A percentile compares a stretch with the other conserved stretches of the same genome.
phyloP scores from a whole-genome alignment of 345 rosid species.

The Dipteronia dyeriana region DNA sequence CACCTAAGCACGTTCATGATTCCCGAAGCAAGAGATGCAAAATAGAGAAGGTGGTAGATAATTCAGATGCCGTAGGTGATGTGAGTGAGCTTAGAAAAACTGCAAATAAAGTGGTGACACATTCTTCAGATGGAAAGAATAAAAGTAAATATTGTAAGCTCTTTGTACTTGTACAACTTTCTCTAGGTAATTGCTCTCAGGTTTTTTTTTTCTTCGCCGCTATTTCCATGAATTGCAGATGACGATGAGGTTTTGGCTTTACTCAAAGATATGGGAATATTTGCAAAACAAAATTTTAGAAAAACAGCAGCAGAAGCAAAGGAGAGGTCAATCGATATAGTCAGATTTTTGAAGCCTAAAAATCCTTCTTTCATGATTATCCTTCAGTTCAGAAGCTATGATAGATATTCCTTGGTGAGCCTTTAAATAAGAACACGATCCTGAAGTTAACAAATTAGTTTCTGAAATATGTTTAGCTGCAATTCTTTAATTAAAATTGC shows the following conservation, averaged over 20 bases:
- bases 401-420: slow-evolving; percentile 4
- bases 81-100: background rate
- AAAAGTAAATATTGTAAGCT: slow-evolving; percentile 23
- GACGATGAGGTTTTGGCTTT: background rate
- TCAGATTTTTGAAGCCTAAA: slow-evolving; percentile 31
- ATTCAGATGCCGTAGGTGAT: background rate
- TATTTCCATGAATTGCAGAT: background rate
- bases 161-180: slow-evolving; percentile 3
- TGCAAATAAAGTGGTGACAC: background rate
- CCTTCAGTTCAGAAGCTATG: slow-evolving; percentile 25
- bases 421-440: background rate
- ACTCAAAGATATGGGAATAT: background rate
- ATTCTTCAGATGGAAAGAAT: background rate
- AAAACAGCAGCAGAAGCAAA: slow-evolving; percentile 16
- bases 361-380: slow-evolving; percentile 43
- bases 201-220: background rate
- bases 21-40: slow-evolving; percentile 13
- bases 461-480: background rate
- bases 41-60: slow-evolving; percentile 11
- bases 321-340: slow-evolving; percentile 35
- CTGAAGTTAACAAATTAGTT: background rate
- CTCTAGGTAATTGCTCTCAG: background rate
- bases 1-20: no score
- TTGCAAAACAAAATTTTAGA: slow-evolving; percentile 10
- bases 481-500: background rate